phyloP scores from a whole-genome alignment of 768 basidiomycete genomes.

The Hortiboletus campestris region DNA sequence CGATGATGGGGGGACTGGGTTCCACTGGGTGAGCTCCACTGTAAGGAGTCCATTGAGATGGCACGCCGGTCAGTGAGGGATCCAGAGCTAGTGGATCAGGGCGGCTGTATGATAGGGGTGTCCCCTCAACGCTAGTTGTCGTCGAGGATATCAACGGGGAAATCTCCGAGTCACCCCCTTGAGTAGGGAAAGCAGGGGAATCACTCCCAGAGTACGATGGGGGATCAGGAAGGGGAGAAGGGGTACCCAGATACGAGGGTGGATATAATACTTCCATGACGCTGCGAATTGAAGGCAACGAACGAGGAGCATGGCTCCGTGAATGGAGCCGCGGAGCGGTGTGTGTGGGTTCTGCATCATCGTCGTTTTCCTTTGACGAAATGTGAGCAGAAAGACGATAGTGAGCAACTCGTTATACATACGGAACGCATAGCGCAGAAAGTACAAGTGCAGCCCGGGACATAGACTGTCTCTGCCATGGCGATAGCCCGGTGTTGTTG shows the following conservation, averaged over 20 bases:
- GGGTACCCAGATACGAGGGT: conserved; percentile 13
- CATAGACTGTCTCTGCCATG: background rate
- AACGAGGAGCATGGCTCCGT: background rate
- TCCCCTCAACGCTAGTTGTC: background rate
- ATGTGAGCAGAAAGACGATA: conserved; percentile 4
- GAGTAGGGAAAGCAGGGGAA: background rate
- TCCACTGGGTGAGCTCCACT: background rate
- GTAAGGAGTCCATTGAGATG: background rate
- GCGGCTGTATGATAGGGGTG: background rate
- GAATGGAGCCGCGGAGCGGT: background rate
- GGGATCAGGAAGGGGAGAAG: conserved; percentile 12
- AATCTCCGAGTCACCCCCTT: background rate
- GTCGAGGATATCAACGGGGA: background rate
- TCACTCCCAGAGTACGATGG: conserved; percentile 19
- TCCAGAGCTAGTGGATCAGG: conserved; percentile 11
- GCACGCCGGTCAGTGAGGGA: conserved; percentile 17
- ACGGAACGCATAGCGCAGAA: conserved; percentile 1
- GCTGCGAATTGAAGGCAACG: conserved; percentile 20
- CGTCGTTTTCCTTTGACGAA: conserved; percentile 4
- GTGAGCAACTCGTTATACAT: background rate
- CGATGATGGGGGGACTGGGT: background rate
- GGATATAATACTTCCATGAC: conserved; percentile 30
- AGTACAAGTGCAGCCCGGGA: background rate
- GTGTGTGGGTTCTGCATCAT: background rate
- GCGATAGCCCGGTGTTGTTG: background rate